phyloP scores from a whole-genome alignment of 495 filamentous ascomycete species.

The Penicillium paxilli region DNA sequence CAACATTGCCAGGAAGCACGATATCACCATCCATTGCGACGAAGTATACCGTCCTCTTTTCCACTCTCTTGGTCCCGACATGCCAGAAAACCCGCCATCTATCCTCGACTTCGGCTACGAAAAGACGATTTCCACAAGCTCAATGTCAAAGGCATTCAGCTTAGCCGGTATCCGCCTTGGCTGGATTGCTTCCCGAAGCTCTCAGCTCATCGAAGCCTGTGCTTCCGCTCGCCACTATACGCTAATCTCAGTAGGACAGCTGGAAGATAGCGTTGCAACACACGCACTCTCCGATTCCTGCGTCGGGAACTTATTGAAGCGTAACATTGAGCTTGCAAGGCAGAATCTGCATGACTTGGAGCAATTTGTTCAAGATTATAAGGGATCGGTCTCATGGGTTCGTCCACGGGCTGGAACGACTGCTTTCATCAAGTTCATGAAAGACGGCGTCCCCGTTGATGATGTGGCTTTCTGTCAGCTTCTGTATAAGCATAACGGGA shows the following conservation, averaged over 20 bases:
- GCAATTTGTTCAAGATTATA: constrained; percentile 57
- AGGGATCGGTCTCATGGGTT: constrained; percentile 62
- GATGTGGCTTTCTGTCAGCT: constrained; percentile 68
- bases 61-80: constrained; percentile 60
- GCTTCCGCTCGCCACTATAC: constrained; percentile 76
- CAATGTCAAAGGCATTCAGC: constrained; percentile 83
- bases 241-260: constrained; percentile 78
- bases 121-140: constrained; percentile 72
- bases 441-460: constrained; percentile 60
- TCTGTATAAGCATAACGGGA: constrained; percentile 67
- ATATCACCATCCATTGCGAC: constrained; percentile 70
- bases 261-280: constrained; percentile 76
- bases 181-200: constrained; percentile 72
- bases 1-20: constrained; percentile 57
- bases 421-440: constrained; percentile 70
- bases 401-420: constrained; percentile 82
- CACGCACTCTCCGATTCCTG: constrained; percentile 64
- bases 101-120: constrained; percentile 67
- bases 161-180: constrained; percentile 80
- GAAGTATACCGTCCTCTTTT: constrained; percentile 89
- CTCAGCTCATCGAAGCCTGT: constrained; percentile 60
- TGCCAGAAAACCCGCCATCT: constrained; percentile 59
- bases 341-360: constrained; percentile 67
- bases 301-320: constrained; percentile 60
- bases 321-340: constrained; percentile 69